These are phyloP conservation scores for Colletotrichum destructivum DNA, from an alignment of 2,329 filamentous ascomycete species.

Conservation along the genomic window DNA sequence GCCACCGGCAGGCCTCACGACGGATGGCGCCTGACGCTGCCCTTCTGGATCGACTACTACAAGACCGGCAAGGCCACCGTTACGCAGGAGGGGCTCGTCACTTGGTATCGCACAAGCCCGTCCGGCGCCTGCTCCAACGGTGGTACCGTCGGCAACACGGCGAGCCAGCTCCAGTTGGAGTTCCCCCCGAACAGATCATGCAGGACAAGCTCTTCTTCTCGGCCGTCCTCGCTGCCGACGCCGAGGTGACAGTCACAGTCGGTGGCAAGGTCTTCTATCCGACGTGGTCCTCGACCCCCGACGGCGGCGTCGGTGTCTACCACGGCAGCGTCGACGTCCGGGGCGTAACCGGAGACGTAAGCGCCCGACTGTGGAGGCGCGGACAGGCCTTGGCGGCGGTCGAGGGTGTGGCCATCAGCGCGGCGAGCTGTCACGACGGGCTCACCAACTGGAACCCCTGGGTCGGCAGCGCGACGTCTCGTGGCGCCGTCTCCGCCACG, in stretches of 20 bases:
- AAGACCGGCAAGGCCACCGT: constrained; percentile 56
- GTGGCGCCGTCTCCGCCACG: neutral
- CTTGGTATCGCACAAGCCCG: constrained; percentile 50
- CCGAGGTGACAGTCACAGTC: constrained; percentile 44
- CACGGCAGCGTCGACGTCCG: constrained; percentile 42
- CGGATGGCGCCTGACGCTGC: constrained; percentile 63
- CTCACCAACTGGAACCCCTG: constrained; percentile 37
- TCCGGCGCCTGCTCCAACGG: constrained; percentile 46
- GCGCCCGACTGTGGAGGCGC: too few relatives aligned
- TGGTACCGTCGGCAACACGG: constrained; percentile 50
- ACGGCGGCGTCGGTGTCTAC: constrained; percentile 49
- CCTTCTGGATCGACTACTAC: constrained; percentile 65
- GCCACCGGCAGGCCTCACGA: constrained; percentile 64
- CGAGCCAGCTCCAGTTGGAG: constrained; percentile 45
- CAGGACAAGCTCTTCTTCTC: constrained; percentile 43
- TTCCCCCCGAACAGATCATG: constrained; percentile 38
- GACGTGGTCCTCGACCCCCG: constrained; percentile 46
- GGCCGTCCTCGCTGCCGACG: constrained; percentile 47
- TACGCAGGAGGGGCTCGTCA: constrained; percentile 47
- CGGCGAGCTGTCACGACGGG: too few relatives aligned
- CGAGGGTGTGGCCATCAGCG: too few relatives aligned
- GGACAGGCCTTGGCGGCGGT: too few relatives aligned
- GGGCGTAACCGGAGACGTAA: too few relatives aligned
- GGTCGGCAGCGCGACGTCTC: constrained; percentile 13
- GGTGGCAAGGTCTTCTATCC: constrained; percentile 39